A percentile compares a stretch with the other conserved stretches of the same genome.
Conservation (phyloP, 257 asterid genomes). For the Ophiorrhiza pumila region DNA sequence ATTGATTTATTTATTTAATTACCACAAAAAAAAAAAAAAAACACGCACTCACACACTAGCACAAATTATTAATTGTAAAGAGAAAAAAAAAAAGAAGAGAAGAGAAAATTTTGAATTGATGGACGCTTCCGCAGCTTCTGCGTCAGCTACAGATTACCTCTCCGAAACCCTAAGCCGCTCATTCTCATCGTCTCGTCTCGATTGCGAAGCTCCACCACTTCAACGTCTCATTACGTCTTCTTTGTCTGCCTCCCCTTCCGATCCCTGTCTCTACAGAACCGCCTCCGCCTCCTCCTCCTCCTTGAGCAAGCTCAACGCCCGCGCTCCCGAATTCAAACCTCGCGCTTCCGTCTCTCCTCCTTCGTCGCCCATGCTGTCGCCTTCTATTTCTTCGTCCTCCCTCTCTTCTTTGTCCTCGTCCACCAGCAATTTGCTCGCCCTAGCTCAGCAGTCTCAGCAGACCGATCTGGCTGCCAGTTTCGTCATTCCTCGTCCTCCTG, state of each 20-base stretch:
- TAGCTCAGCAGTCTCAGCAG: slow-evolving; percentile 15
- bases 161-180: slow-evolving; percentile 14
- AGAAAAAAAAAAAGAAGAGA: background rate
- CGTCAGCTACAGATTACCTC: background rate
- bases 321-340: slow-evolving; percentile 82
- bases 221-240: slow-evolving; percentile 2
- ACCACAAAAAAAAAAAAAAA: too few relatives aligned
- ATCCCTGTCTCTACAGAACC: slow-evolving; percentile 13
- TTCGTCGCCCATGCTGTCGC: slow-evolving; percentile 21
- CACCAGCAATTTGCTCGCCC: slow-evolving; percentile 8
- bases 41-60: background rate
- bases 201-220: slow-evolving; percentile 1
- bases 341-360: slow-evolving; percentile 31
- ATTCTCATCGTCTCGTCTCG: slow-evolving; percentile 8
- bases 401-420: slow-evolving; percentile 22
- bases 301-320: slow-evolving; percentile 58
- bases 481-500: slow-evolving; percentile 7
- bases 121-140: slow-evolving; percentile 16
- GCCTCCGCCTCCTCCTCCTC: slow-evolving; percentile 16
- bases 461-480: slow-evolving; percentile 17
- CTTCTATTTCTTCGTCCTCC: slow-evolving; percentile 35
- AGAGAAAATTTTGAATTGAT: background rate
- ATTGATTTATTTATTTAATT: too few relatives aligned
- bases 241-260: slow-evolving; percentile 12
- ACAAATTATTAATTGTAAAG: too few relatives aligned